Evolutionary conservation across 257 asterid genomes (phyloP), one percentile per base, ranked within the genome.

Genomic region (Sherardia arvensis): DNA sequence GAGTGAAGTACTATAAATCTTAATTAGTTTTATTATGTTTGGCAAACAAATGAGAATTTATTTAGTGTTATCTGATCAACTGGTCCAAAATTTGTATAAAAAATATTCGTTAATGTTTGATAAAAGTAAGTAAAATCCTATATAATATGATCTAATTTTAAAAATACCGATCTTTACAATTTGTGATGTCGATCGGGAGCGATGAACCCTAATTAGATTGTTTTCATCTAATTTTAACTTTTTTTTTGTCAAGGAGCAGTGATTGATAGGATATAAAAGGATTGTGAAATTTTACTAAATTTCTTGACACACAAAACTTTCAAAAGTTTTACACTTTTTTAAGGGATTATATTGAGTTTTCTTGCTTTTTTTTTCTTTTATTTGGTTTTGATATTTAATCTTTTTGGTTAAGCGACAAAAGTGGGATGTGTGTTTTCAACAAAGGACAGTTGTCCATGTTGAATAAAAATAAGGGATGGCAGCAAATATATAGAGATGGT

Each of bases 381-480:
- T n/a, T n/a, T n/a, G n/a, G 54, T 30, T 2, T 30, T 48, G 62
- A 26, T 69, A 23, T 32, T 56, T 61, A 51, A 38, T 53, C 66
- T 32, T 20, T 49, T 49, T 58, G 40, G 60, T 68, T 56, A 69
- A 69, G 70, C 73, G 80, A 71, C 83, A 78, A 71, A 80, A 76
- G 80, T 73, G 81, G 79, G 78, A 60, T 70, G 89, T 84, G 67
- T 67, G 65, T 79, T 75, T 84, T 80, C 91, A 66, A 74, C 76
- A 70, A 20, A 66, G 55, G 88, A 81, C 95, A 90, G 94, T 80
- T 87, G 97, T 85, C 90, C 80, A 71, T 78, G 87, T 74, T 67
- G 79, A 73, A 69, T 73, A 61, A 26, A 67, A 56, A 71, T 34
- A 55, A 49, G 26, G 69, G 71, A 67, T 38, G 81, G 63, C 74